Evolutionary conservation across 108 stramenopile genomes (phyloP).

Genomic region (Cyclostephanos invisitatus): DNA sequence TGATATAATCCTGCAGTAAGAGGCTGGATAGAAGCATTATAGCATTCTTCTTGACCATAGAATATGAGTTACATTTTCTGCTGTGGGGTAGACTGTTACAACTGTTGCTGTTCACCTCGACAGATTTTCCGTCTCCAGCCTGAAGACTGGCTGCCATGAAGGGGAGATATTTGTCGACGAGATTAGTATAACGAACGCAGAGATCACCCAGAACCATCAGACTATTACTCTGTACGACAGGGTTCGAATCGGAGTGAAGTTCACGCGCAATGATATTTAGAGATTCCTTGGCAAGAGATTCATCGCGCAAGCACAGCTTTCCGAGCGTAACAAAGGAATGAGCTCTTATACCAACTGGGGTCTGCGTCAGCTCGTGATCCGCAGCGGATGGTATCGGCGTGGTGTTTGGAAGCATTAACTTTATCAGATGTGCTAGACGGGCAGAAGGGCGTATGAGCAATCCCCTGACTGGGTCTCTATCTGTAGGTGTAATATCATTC

Average conservation of each 20-base stretch:
- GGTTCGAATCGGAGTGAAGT: slow-evolving; percentile 58
- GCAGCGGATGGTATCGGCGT: slow-evolving; percentile 45
- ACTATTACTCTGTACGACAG: slow-evolving; percentile 85
- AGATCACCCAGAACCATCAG: slow-evolving; percentile 92
- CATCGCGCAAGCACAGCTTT: slow-evolving; percentile 92
- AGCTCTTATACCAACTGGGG: slow-evolving; percentile 61
- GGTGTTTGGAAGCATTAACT: slow-evolving; percentile 55
- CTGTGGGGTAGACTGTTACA: slow-evolving; percentile 30
- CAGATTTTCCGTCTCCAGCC: slow-evolving; percentile 49
- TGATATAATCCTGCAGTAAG: slow-evolving; percentile 94
- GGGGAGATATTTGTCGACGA: slow-evolving; percentile 90
- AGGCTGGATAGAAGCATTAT: slow-evolving; percentile 84
- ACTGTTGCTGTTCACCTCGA: slow-evolving; percentile 19
- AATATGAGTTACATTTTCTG: slow-evolving; percentile 10
- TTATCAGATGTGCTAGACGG: slow-evolving; percentile 56
- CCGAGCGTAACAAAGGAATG: slow-evolving; percentile 86
- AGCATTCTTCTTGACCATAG: slow-evolving; percentile 87
- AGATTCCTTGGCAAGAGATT: slow-evolving; percentile 72
- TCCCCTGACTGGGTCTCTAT: slow-evolving; percentile 51
- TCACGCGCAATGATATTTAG: slow-evolving; percentile 88
- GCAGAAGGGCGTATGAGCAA: slow-evolving; percentile 53
- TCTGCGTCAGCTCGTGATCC: slow-evolving; percentile 27
- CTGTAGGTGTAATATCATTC: slow-evolving; percentile 21
- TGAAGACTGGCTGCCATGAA: slow-evolving; percentile 92
- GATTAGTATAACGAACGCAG: slow-evolving; percentile 88